Evolutionary conservation across 768 basidiomycete species (phyloP), one percentile per base, ranked within the genome.

Genomic region (Amanita inopinata): DNA sequence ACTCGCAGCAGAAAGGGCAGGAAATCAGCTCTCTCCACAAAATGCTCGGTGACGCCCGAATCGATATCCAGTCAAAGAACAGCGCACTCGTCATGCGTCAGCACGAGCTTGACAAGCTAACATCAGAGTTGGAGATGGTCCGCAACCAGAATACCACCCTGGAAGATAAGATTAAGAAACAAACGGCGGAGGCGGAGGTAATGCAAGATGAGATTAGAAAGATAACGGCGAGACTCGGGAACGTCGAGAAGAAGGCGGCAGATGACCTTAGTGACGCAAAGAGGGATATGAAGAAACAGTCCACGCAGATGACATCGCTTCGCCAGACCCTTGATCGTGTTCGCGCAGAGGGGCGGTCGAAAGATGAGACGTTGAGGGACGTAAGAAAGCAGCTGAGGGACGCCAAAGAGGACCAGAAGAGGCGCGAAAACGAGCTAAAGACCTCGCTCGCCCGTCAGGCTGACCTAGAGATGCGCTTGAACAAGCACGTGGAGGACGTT

Each of bases 321-420:
- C 52, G 46, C 11, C 47, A 34, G 23, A 45, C 47, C 37, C 45
- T 58, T 25, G 40, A 34, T 5, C 45, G 37, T 9, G 45, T 48
- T n/a, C 46, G 39, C 11, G 39, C 34, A 11, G 52, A 52, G 6
- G 37, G 43, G 10, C 34, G 46, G 33, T 5, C 31, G 5, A 53
- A 52, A 28, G 54, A 55, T 11, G 48, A 48, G n/a, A 43, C 40
- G 33, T 15, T 58, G 40, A 31, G 17, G 11, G 43, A 44, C 15
- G 9, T 37, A 27, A 44, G 14, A 27, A 25, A 37, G 14, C 35
- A 30, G 24, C 34, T 36, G 17, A 44, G 33, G 34, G 34, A 37
- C 0, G 24, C 25, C 5, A 34, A 5, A 3, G 43, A 44, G 12
- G 34, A 44, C 5, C 33, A 44, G 35, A 37, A 22, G 35, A 25